Evolutionary conservation across 1,139 yeast genomes (phyloP).

Genomic region (Neolecta irregularis): DNA sequence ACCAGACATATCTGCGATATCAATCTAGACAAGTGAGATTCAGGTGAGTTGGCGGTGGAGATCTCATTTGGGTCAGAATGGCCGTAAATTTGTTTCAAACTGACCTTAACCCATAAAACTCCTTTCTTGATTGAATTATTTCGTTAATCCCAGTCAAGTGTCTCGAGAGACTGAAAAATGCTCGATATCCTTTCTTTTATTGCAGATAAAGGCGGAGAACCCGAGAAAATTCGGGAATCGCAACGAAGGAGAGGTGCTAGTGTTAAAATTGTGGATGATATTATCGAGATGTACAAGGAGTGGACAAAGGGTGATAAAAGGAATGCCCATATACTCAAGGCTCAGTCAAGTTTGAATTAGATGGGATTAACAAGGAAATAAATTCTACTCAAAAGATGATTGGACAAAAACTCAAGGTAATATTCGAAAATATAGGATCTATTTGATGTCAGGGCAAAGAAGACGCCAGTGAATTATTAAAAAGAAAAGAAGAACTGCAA

Average conservation of each 20-base stretch:
- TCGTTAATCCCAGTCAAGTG: neutral
- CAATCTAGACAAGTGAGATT: slow-evolving; percentile 1
- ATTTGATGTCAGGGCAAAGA: slow-evolving; percentile 43
- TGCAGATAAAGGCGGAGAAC: slow-evolving; percentile 93
- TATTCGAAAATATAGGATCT: neutral
- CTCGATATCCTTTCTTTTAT: slow-evolving; percentile 81
- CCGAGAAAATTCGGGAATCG: slow-evolving; percentile 70
- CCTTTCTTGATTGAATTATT: too few relatives aligned
- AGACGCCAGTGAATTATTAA: slow-evolving; percentile 72
- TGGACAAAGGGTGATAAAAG: slow-evolving; percentile 53
- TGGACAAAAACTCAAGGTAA: slow-evolving; percentile 65
- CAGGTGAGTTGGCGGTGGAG: too few relatives aligned
- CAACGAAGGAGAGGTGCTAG: slow-evolving; percentile 90
- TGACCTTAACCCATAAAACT: too few relatives aligned
- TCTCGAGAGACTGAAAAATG: slow-evolving; percentile 32
- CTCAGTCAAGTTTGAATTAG: slow-evolving; percentile 67
- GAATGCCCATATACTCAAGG: slow-evolving; percentile 4
- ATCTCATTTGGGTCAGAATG: too few relatives aligned
- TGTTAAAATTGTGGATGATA: slow-evolving; percentile 90
- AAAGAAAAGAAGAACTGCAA: slow-evolving; percentile 60
- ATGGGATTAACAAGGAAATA: slow-evolving; percentile 70
- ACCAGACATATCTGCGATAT: neutral
- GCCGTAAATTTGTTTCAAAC: too few relatives aligned
- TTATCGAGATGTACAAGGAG: slow-evolving; percentile 71
- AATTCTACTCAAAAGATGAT: slow-evolving; percentile 84